These are phyloP conservation scores for Trichoderma sp. DNA, from an alignment of 2,329 filamentous ascomycete genomes.

Conservation along the genomic window DNA sequence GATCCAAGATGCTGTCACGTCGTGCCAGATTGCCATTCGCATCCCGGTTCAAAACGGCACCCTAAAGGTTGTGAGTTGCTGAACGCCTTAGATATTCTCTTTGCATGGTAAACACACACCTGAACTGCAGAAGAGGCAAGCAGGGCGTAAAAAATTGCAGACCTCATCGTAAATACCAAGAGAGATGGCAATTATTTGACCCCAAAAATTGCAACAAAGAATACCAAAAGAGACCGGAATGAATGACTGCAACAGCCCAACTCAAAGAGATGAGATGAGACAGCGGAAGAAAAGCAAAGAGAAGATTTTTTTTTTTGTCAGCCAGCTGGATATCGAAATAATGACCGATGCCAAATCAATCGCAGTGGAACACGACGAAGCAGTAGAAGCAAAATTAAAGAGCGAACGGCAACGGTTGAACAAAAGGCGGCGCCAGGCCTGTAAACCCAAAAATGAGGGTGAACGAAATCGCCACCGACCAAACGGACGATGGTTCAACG, in stretches of 20 bases:
- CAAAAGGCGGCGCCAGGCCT: slow-evolving; percentile 18
- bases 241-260: slow-evolving; percentile 22
- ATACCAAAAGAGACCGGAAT: neutral
- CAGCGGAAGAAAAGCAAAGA: neutral
- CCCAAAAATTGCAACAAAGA: neutral
- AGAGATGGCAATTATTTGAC: neutral
- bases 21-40: slow-evolving; percentile 3
- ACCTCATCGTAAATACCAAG: slow-evolving; percentile 22
- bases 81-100: neutral
- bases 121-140: slow-evolving; percentile 22
- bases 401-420: slow-evolving; percentile 16
- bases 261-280: slow-evolving; percentile 1
- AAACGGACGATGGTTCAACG: slow-evolving; percentile 5
- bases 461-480: slow-evolving; percentile 3
- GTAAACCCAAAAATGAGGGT: neutral
- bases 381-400: slow-evolving; percentile 5
- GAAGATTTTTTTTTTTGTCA: neutral
- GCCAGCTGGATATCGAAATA: slow-evolving; percentile 16
- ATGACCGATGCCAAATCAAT: slow-evolving; percentile 6
- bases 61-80: slow-evolving; percentile 7
- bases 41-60: slow-evolving; percentile 9
- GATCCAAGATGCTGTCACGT: slow-evolving; percentile 16
- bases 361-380: neutral
- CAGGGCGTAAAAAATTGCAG: slow-evolving; percentile 22
- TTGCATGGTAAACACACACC: slow-evolving; percentile 17